These are phyloP conservation scores for Pouteria glomerata DNA, from an alignment of 148 eudicot species.

Conservation along the genomic window DNA sequence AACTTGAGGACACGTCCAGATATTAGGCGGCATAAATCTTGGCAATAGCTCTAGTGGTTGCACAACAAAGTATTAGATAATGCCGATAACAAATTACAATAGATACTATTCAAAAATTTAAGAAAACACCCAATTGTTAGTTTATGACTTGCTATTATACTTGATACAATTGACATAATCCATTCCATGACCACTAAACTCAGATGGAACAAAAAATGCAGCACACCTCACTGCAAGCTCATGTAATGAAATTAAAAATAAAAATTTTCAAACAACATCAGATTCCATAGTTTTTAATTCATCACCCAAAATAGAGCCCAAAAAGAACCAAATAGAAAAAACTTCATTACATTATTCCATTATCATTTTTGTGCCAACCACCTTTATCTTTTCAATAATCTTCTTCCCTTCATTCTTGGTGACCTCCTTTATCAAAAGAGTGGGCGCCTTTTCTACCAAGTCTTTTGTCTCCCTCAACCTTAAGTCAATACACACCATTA, in stretches of 20 bases:
- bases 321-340: too few species aligned
- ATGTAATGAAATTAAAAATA: too few species aligned
- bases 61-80: too few species aligned
- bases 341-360: conserved; percentile 69
- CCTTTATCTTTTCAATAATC: conserved; percentile 87
- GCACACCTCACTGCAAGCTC: not conserved
- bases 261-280: not conserved
- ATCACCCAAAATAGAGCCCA: not conserved
- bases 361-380: conserved; percentile 62
- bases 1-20: not conserved
- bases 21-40: not conserved
- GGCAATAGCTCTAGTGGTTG: not conserved
- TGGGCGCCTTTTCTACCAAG: too few species aligned
- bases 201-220: not conserved
- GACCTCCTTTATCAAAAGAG: conserved; percentile 76
- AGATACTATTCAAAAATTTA: too few species aligned
- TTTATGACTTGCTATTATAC: too few species aligned
- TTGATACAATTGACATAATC: not conserved
- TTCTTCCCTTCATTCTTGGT: conserved; percentile 82
- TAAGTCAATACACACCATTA: too few species aligned
- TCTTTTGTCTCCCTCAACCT: conserved; percentile 85
- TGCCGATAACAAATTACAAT: not conserved
- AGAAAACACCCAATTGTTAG: too few species aligned
- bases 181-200: not conserved
- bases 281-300: not conserved